Evolutionary conservation across 2,329 filamentous ascomycete species (phyloP).

Genomic region (Penicillium corylophilum): DNA sequence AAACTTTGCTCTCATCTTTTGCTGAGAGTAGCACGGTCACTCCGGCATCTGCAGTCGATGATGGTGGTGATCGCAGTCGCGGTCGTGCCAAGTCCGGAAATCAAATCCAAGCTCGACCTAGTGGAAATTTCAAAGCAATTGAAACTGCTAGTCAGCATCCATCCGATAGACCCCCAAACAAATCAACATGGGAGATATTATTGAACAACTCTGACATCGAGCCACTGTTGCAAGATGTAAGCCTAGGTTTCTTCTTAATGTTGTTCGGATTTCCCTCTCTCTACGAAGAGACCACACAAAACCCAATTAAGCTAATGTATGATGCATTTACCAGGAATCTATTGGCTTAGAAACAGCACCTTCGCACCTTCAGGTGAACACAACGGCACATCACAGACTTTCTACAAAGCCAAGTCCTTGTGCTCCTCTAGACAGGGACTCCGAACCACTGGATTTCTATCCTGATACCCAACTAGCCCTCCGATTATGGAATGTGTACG

Average conservation of each 20-base stretch:
- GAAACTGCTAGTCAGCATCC: slow-evolving; percentile 7
- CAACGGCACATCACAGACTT: not conserved
- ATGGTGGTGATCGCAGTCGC: too few relatives aligned
- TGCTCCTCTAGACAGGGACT: not conserved
- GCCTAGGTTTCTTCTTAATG: too few relatives aligned
- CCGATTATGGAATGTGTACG: slow-evolving; percentile 17
- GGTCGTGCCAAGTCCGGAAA: too few relatives aligned
- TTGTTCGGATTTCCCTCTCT: too few relatives aligned
- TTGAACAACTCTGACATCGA: slow-evolving; percentile 10
- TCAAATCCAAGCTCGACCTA: too few relatives aligned
- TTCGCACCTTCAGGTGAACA: not conserved
- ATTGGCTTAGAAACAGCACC: not conserved
- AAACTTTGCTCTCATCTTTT: too few relatives aligned
- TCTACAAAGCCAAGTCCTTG: not conserved
- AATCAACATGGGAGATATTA: slow-evolving; percentile 11
- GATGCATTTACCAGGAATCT: not conserved
- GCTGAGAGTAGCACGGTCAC: too few relatives aligned
- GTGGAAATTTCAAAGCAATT: too few relatives aligned
- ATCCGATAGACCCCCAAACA: slow-evolving; percentile 12
- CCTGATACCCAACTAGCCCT: slow-evolving; percentile 18
- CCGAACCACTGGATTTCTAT: slow-evolving; percentile 12
- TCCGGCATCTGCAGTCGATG: too few relatives aligned
- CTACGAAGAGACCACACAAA: too few relatives aligned
- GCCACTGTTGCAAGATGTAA: not conserved
- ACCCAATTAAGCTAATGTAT: not conserved